phyloP scores from a whole-genome alignment of 2,329 filamentous ascomycete genomes.

The Lasiodiplodia gonubiensis region DNA sequence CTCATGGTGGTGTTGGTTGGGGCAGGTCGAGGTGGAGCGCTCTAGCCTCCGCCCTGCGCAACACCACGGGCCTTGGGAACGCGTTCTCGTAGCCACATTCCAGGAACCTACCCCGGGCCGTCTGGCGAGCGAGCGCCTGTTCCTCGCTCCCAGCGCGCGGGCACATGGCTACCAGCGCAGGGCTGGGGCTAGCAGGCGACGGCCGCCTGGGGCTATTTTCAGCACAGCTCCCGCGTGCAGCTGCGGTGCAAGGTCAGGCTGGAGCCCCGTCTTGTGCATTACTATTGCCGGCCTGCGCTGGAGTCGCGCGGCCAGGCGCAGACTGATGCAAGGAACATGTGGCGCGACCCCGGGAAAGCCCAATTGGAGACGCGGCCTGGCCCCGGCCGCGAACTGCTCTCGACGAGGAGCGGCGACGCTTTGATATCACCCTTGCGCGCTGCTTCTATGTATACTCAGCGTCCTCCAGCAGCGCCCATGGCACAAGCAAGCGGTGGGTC shows the following conservation, averaged over 20 bases:
- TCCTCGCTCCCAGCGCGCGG: neutral
- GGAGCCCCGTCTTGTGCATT: slow-evolving; percentile 1
- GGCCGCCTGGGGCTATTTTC: slow-evolving; percentile 5
- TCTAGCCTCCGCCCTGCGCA: slow-evolving; percentile 21
- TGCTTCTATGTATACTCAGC: slow-evolving; percentile 3
- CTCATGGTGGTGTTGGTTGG: neutral
- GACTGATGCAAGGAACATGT: slow-evolving; percentile 20
- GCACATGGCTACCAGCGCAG: neutral
- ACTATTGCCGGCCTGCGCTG: neutral
- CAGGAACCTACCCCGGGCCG: slow-evolving; percentile 4
- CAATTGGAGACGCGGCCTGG: slow-evolving; percentile 16
- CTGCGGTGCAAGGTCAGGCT: slow-evolving; percentile 26
- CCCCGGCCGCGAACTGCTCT: neutral
- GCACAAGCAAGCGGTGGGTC: slow-evolving; percentile 11
- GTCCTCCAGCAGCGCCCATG: slow-evolving; percentile 18
- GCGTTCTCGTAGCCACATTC: slow-evolving; percentile 15
- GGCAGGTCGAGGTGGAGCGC: slow-evolving; percentile 12
- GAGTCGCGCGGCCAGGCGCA: slow-evolving; percentile 10
- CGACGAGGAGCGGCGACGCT: slow-evolving; percentile 6
- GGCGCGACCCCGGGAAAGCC: slow-evolving; percentile 2
- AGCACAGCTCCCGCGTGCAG: slow-evolving; percentile 9
- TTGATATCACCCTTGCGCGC: slow-evolving; percentile 22
- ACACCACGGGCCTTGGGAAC: neutral
- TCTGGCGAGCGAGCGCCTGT: slow-evolving; percentile 8
- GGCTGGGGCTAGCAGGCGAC: slow-evolving; percentile 1